Percentiles rank a stretch among this genome's conserved stretches.
phyloP scores from a whole-genome alignment of 2,329 filamentous ascomycete species.

The Aureobasidium sp. region DNA sequence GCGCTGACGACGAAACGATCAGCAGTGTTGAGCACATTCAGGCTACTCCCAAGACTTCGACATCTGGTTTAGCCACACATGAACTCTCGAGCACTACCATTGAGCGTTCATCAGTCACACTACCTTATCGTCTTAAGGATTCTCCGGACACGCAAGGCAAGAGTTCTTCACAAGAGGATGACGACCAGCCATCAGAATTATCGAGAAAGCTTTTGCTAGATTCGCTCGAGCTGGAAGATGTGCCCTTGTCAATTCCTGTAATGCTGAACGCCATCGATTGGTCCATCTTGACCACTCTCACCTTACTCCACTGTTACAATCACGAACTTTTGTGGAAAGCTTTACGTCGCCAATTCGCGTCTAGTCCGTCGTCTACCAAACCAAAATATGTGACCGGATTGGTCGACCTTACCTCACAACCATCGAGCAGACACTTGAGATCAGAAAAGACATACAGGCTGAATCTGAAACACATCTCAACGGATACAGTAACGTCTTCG shows the following conservation, averaged over 20 bases:
- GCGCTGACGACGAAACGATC: neutral
- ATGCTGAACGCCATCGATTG: slow-evolving; percentile 65
- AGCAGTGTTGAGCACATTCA: neutral
- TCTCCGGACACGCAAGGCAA: neutral
- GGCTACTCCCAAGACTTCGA: neutral
- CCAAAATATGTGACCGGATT: neutral
- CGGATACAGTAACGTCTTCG: slow-evolving; percentile 59
- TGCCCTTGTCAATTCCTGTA: slow-evolving; percentile 64
- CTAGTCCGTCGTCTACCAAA: neutral
- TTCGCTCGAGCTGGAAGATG: slow-evolving; percentile 64
- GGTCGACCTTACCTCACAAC: neutral
- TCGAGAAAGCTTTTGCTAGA: slow-evolving; percentile 51
- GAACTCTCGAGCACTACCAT: neutral
- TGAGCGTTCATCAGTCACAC: neutral
- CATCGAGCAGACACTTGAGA: neutral
- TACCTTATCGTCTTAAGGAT: neutral
- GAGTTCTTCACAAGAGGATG: neutral
- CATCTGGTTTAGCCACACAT: neutral
- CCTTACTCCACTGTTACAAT: slow-evolving; percentile 63
- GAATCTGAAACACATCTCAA: slow-evolving; percentile 64
- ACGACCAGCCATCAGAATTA: neutral
- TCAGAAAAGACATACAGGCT: slow-evolving; percentile 33
- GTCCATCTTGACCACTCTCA: slow-evolving; percentile 61
- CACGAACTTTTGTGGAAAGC: slow-evolving; percentile 69
- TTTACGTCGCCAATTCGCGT: slow-evolving; percentile 41